Percentiles rank a stretch among this genome's conserved stretches.
These are phyloP conservation scores for Cryptococcus jaspeensis DNA, from an alignment of 1,284 basidiomycete genomes.

Conservation along the genomic window DNA sequence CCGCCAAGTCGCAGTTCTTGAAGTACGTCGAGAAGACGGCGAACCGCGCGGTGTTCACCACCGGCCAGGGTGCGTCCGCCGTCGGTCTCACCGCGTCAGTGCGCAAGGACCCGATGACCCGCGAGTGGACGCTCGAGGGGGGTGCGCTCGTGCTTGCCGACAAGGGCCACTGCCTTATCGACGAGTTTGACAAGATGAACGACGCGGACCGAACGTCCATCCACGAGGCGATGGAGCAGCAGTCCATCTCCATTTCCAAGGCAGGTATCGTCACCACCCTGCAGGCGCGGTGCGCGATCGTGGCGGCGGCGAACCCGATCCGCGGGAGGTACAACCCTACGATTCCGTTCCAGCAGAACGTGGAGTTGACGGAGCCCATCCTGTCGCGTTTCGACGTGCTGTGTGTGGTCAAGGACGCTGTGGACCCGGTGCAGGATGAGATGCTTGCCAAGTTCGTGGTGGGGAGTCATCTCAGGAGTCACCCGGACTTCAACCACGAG, in stretches of 20 bases:
- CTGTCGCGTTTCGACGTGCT: conserved; percentile 98
- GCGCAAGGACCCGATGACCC: conserved; percentile 93
- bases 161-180: conserved; percentile 97
- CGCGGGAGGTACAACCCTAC: conserved; percentile 96
- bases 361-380: conserved; percentile 97
- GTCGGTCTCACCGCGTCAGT: conserved; percentile 98
- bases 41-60: conserved; percentile 95
- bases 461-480: conserved; percentile 88
- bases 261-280: conserved; percentile 97
- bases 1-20: conserved; percentile 97
- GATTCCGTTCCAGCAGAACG: conserved; percentile 96
- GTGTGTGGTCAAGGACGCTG: conserved; percentile 96
- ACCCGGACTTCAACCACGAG: conserved; percentile 85
- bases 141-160: conserved; percentile 96
- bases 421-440: conserved; percentile 96
- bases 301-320: conserved; percentile 97
- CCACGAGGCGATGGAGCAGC: conserved; percentile 99
- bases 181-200: conserved; percentile 99
- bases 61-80: conserved; percentile 95
- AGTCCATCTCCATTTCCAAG: conserved; percentile 99
- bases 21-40: conserved; percentile 99
- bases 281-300: conserved; percentile 94
- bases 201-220: conserved; percentile 95
- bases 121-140: conserved; percentile 98
- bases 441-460: conserved; percentile 96